A percentile compares a stretch with the other conserved stretches of the same genome.
Conservation (phyloP, 2,329 filamentous ascomycete genomes). For the Xylaria sp. region DNA sequence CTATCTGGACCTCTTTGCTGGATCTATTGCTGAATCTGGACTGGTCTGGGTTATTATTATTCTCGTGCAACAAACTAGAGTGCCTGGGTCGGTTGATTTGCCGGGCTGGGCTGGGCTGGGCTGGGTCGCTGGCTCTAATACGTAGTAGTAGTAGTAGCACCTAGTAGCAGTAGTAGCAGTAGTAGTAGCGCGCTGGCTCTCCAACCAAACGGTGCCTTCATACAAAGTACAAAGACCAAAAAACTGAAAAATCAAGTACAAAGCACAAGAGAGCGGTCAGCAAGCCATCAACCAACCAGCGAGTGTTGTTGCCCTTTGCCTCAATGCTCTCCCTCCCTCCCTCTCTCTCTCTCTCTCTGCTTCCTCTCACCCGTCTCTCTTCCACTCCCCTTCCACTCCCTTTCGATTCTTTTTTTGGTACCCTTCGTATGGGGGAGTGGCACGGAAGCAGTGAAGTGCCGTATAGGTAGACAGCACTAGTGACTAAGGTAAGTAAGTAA, state of each 20-base stretch:
- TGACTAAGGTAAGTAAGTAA: not conserved
- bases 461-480: not conserved
- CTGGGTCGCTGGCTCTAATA: not conserved
- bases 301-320: not conserved
- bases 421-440: slow-evolving; percentile 12
- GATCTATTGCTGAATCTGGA: slow-evolving; percentile 11
- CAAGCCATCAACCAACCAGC: not conserved
- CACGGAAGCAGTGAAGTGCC: not conserved
- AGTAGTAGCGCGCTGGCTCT: not conserved
- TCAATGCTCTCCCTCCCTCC: not conserved
- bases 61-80: slow-evolving; percentile 5
- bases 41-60: slow-evolving; percentile 18
- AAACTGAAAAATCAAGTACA: not conserved
- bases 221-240: not conserved
- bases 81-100: slow-evolving; percentile 4
- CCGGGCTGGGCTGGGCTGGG: slow-evolving; percentile 10
- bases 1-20: slow-evolving; percentile 22
- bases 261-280: not conserved
- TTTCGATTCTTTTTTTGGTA: slow-evolving; percentile 17
- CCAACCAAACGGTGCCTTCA: slow-evolving; percentile 1
- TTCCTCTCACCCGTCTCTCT: not conserved
- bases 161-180: too few relatives aligned
- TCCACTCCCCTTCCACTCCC: not conserved
- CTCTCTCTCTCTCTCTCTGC: not conserved
- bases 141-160: too few relatives aligned